phyloP scores from a whole-genome alignment of 768 basidiomycete species.

The Trametes meyenii region DNA sequence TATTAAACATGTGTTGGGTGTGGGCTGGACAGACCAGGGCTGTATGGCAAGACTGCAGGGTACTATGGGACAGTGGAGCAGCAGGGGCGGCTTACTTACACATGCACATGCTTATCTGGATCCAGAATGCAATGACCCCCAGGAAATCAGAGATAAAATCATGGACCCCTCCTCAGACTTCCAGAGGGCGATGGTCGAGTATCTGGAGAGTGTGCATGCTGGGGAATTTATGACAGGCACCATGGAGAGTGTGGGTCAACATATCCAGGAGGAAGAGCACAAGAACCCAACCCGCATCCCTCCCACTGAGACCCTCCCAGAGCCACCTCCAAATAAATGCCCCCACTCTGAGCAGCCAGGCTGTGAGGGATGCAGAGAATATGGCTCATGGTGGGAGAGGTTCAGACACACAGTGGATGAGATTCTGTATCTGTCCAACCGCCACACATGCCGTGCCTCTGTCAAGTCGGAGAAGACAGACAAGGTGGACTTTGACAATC shows the following conservation, averaged over 20 bases:
- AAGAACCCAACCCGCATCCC: too few species aligned
- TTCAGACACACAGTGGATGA: not conserved
- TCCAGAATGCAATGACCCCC: not conserved
- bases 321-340: too few species aligned
- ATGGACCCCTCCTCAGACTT: not conserved
- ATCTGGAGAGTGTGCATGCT: not conserved
- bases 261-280: too few species aligned
- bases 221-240: too few species aligned
- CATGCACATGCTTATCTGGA: conserved; percentile 1
- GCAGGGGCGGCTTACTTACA: not conserved
- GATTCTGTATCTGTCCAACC: not conserved
- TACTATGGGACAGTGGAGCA: not conserved
- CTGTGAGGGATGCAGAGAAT: not conserved
- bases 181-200: not conserved
- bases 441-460: not conserved
- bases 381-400: not conserved
- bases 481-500: not conserved
- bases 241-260: too few species aligned
- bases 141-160: not conserved
- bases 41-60: not conserved
- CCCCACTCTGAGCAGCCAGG: not conserved
- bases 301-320: too few species aligned
- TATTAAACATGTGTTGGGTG: too few species aligned
- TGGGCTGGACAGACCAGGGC: not conserved
- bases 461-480: not conserved